Evolutionary conservation across 2,329 filamentous ascomycete species (phyloP).

Genomic region (Diaporthe vexans): DNA sequence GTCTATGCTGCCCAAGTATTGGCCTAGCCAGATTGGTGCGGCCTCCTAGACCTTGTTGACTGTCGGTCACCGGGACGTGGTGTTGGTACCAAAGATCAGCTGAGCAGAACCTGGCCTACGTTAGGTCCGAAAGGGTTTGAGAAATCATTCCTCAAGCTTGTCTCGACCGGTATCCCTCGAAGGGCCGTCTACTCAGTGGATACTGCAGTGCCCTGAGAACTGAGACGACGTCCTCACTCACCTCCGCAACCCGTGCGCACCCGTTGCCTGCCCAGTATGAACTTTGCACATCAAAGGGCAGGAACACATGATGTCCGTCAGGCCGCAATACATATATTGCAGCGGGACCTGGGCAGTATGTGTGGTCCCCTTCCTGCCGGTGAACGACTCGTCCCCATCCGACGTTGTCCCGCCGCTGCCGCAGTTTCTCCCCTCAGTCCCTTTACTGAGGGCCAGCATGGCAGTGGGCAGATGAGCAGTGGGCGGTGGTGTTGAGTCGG

Average conservation of each 20-base stretch:
- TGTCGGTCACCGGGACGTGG: not conserved
- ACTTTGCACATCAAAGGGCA: not conserved
- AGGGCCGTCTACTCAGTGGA: not conserved
- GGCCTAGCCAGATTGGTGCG: not conserved
- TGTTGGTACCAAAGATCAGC: constrained; percentile 1
- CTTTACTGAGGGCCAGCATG: not conserved
- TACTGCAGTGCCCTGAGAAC: not conserved
- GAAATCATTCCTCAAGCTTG: not conserved
- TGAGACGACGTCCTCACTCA: not conserved
- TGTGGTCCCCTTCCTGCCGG: constrained; percentile 10
- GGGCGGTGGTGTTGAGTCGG: constrained; percentile 23
- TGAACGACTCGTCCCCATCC: constrained; percentile 28
- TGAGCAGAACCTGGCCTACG: not conserved
- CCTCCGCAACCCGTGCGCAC: not conserved
- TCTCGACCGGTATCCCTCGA: not conserved
- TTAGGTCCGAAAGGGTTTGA: not conserved
- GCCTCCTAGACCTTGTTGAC: not conserved
- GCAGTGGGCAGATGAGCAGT: constrained; percentile 13
- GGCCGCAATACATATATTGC: constrained; percentile 31
- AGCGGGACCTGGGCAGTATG: constrained; percentile 28
- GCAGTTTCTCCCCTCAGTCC: constrained; percentile 3
- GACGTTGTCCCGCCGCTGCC: constrained; percentile 20
- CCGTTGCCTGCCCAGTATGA: not conserved
- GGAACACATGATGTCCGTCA: constrained; percentile 20
- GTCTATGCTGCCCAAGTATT: not conserved